Evolutionary conservation across 176 grass and related monocot species (phyloP), one percentile per base, ranked within the genome.

Genomic region (maize (Zea mays)): DNA sequence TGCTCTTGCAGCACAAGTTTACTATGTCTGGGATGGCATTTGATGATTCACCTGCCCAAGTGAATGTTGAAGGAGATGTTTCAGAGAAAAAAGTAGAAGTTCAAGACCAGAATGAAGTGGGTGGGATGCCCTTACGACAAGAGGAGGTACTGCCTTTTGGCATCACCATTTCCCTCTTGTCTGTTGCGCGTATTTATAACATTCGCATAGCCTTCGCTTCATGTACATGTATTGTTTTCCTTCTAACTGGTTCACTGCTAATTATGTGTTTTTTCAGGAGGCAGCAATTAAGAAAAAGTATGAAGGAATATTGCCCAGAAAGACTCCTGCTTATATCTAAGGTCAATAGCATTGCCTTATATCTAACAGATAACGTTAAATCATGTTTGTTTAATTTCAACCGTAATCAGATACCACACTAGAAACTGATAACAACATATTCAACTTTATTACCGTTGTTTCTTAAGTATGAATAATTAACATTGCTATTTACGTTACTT

Each of bases 241-340:
- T 54, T 27, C 80, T 76, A 44, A 49, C 63, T 76, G 14, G 47
- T 41, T 61, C 5, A 69, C 44, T 71, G 15, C 19, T 71, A 55
- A 54, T 62, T 66, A 7, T 66, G 10, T 38, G 11, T n/a, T 66
- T 16, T 80, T 4, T 27, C 81, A 97, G 93, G 90, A 97, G 78
- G 84, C 87, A 58, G 69, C 38, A 45, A 82, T 97, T 54, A 97
- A 93, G 81, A 97, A 87, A 84, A 97, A 93, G 68, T 93, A 91
- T 69, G 90, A 84, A 79, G 90, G 88, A 72, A 87, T 87, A 77
- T 67, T 93, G 6, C 88, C 86, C 46, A 97, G 76, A 81, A 97
- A 87, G 66, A 83, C 90, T 17, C 86, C 90, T 1, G 46, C 86
- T 93, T 83, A 97, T 97, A 88, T 93, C 90, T 34, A 93, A 91